phyloP scores from a whole-genome alignment of 352 stramenopile species.

The Phytophthora capsici region DNA sequence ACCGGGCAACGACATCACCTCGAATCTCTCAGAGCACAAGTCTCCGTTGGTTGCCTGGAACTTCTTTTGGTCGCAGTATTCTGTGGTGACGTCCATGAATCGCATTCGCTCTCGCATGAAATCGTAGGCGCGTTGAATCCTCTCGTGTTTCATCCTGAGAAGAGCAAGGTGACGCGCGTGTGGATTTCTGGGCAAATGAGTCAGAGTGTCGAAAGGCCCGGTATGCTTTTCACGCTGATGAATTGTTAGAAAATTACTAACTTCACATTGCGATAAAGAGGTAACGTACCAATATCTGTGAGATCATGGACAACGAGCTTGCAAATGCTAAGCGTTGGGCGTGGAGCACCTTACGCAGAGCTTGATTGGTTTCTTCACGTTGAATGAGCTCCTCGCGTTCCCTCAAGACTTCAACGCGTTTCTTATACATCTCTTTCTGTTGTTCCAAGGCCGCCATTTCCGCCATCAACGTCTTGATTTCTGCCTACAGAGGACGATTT shows the following conservation, averaged over 20 bases:
- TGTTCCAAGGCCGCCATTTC: constrained; percentile 26
- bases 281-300: constrained; percentile 22
- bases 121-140: constrained; percentile 33
- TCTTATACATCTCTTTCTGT: constrained; percentile 13
- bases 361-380: constrained; percentile 22
- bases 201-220: constrained; percentile 32
- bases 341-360: constrained; percentile 24
- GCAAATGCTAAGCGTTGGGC: constrained; percentile 30
- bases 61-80: constrained; percentile 48
- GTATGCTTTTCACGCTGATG: constrained; percentile 28
- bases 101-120: constrained; percentile 34
- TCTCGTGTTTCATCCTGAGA: constrained; percentile 32
- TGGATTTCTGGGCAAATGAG: constrained; percentile 17
- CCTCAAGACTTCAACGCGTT: constrained; percentile 11
- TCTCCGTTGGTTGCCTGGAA: constrained; percentile 43
- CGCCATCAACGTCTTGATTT: constrained; percentile 24
- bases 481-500: constrained; percentile 7
- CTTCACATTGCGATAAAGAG: not conserved
- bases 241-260: not conserved
- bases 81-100: constrained; percentile 30
- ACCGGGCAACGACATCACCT: constrained; percentile 47
- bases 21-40: constrained; percentile 44
- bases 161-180: constrained; percentile 11
- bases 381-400: constrained; percentile 18
- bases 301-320: constrained; percentile 32